A percentile compares a stretch with the other conserved stretches of the same genome.
These are phyloP conservation scores for Dispira simplex DNA, from an alignment of 192 early-diverging fungal genomes.

Conservation along the genomic window DNA sequence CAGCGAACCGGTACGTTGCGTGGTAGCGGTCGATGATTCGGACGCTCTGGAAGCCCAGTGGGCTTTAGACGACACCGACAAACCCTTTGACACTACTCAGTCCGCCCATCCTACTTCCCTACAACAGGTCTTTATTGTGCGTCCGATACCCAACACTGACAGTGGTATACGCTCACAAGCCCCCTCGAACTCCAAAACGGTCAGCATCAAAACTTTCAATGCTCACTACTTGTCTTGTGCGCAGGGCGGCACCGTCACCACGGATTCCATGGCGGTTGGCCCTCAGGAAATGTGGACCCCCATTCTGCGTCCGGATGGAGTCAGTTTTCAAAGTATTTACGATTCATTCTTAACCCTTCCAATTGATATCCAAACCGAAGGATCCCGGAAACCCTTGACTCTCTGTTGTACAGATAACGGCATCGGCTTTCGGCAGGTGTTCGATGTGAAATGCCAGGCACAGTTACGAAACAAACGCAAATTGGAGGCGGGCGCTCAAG, in stretches of 20 bases:
- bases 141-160: not conserved
- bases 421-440: not conserved
- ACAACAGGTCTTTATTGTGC: not conserved
- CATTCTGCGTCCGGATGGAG: not conserved
- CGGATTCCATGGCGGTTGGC: not conserved
- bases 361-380: not conserved
- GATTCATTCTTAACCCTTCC: not conserved
- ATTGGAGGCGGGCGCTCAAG: too few relatives aligned
- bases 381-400: not conserved
- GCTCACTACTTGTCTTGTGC: not conserved
- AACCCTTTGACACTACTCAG: not conserved
- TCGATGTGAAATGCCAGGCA: not conserved
- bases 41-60: not conserved
- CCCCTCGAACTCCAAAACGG: not conserved
- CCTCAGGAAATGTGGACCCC: slow-evolving; percentile 7
- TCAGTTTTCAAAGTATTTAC: not conserved
- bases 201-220: not conserved
- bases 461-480: not conserved
- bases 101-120: not conserved
- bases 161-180: not conserved
- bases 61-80: not conserved
- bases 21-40: not conserved
- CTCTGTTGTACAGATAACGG: not conserved
- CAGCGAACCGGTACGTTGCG: slow-evolving; percentile 1
- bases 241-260: not conserved